A percentile compares a stretch with the other conserved stretches of the same genome.
phyloP scores from a whole-genome alignment of 192 early-diverging fungal genomes.

The Coemansia sp. region DNA sequence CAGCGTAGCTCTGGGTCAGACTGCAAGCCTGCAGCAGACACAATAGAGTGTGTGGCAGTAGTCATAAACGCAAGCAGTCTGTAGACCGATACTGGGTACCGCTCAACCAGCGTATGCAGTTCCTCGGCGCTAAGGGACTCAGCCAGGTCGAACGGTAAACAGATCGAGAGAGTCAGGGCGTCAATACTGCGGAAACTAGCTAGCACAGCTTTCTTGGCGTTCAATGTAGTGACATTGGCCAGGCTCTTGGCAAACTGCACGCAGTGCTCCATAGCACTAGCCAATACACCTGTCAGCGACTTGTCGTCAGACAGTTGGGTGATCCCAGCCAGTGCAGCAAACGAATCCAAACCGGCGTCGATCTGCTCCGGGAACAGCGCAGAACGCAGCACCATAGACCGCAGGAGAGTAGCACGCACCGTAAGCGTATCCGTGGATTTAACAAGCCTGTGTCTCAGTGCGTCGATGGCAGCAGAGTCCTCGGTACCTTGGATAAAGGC shows the following conservation, averaged over 20 bases:
- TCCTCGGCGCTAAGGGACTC: conserved; percentile 12
- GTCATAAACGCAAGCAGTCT: conserved; percentile 23
- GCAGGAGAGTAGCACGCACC: conserved; percentile 2
- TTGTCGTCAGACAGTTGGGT: neutral
- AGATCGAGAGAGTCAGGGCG: conserved; percentile 6
- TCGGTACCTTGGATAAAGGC: conserved; percentile 21
- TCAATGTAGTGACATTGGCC: neutral
- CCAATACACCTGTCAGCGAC: neutral
- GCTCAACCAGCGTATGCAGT: neutral
- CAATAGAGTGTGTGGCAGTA: neutral
- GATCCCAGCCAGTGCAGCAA: neutral
- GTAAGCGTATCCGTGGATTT: neutral
- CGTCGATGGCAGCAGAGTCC: neutral
- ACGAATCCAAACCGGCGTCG: neutral
- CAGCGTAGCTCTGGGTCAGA: conserved; percentile 12
- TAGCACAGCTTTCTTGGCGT: neutral
- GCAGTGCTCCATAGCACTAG: conserved; percentile 21
- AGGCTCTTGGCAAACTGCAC: neutral
- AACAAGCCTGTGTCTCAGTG: neutral
- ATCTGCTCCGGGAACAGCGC: conserved; percentile 1
- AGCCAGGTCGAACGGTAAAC: conserved; percentile 22
- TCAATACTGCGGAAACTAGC: conserved; percentile 12
- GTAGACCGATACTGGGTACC: conserved; percentile 21
- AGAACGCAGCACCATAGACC: conserved; percentile 19
- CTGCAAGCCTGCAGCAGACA: neutral